phyloP scores from a whole-genome alignment of 768 basidiomycete genomes.

The Russula virescens region DNA sequence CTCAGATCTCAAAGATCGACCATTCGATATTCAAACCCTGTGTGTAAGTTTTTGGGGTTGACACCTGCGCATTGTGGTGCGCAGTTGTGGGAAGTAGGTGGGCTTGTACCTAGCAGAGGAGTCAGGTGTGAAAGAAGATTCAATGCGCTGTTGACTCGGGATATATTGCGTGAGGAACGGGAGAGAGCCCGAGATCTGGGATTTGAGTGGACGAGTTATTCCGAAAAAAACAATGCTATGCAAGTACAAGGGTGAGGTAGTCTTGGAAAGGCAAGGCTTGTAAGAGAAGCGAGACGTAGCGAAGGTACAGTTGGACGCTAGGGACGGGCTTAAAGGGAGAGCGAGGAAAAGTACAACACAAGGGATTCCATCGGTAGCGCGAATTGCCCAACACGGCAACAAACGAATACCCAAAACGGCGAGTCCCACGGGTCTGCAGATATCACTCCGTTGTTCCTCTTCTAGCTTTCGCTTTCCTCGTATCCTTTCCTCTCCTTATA shows the following conservation, averaged over 20 bases:
- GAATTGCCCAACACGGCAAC: conserved; percentile 19
- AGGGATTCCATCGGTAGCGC: conserved; percentile 2
- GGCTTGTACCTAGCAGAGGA: neutral
- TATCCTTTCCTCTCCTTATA: conserved; percentile 19
- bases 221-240: conserved; percentile 5
- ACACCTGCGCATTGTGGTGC: neutral
- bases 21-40: neutral
- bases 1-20: neutral
- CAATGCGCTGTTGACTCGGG: too few species aligned
- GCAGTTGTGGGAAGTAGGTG: too few species aligned
- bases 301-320: neutral
- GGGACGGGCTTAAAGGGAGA: neutral
- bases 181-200: neutral
- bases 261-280: conserved; percentile 21
- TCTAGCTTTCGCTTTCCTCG: conserved; percentile 18
- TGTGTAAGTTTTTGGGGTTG: neutral
- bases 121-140: neutral
- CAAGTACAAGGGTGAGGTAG: conserved; percentile 11
- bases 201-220: neutral
- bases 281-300: neutral
- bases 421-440: neutral
- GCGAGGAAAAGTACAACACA: neutral
- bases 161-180: neutral
- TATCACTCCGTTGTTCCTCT: conserved; percentile 20
- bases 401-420: conserved; percentile 24